Evolutionary conservation across 441 rosid species (phyloP).

Genomic region (Sinapis alba): DNA sequence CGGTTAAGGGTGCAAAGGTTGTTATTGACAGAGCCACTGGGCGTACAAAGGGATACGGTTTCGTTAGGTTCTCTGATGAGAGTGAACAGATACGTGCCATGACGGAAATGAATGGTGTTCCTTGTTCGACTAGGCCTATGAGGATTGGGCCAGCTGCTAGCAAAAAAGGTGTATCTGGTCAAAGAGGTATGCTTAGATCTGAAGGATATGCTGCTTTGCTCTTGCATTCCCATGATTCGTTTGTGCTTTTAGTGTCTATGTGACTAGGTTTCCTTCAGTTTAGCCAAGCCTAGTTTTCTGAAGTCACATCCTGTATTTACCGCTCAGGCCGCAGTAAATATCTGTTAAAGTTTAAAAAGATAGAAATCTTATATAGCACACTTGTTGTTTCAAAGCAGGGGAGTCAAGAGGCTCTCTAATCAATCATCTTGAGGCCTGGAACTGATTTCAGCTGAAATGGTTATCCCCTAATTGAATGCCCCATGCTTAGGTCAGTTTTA

Average conservation of each 20-base stretch:
- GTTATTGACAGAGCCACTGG: slow-evolving; percentile 89
- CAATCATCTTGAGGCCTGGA: slow-evolving; percentile 91
- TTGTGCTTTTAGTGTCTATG: slow-evolving; percentile 1
- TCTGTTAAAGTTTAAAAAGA: slow-evolving; percentile 45
- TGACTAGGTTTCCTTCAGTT: slow-evolving; percentile 31
- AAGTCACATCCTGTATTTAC: slow-evolving; percentile 57
- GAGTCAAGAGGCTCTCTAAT: slow-evolving; percentile 80
- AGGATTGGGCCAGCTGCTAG: slow-evolving; percentile 87
- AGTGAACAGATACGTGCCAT: slow-evolving; percentile 81
- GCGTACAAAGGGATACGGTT: slow-evolving; percentile 92
- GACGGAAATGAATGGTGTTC: slow-evolving; percentile 90
- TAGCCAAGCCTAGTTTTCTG: slow-evolving; percentile 54
- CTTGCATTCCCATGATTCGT: slow-evolving; percentile 18
- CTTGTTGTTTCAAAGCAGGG: slow-evolving; percentile 96
- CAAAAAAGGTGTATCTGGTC: slow-evolving; percentile 58
- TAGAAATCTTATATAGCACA: slow-evolving; percentile 68
- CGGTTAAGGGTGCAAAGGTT: slow-evolving; percentile 91
- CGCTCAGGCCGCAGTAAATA: slow-evolving; percentile 53
- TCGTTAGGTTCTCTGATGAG: slow-evolving; percentile 87
- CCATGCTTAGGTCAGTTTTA: slow-evolving; percentile 93
- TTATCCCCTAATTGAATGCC: slow-evolving; percentile 73
- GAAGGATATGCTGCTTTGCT: background rate
- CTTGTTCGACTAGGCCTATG: slow-evolving; percentile 88
- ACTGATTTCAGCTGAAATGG: slow-evolving; percentile 93
- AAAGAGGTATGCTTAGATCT: slow-evolving; percentile 36